phyloP scores from a whole-genome alignment of 805 yeast species.

The Candida boidinii region DNA sequence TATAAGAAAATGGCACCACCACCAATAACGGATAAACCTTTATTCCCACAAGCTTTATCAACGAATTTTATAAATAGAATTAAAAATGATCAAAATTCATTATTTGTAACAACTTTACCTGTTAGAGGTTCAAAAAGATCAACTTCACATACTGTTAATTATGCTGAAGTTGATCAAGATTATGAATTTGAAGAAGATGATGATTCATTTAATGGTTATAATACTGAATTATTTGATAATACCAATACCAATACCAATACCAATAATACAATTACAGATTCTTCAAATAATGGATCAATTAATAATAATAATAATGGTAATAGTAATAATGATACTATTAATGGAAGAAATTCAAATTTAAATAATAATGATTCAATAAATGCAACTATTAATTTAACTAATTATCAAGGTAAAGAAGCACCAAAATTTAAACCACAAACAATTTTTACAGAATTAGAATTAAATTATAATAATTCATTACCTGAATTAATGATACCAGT shows the following conservation, averaged over 20 bases:
- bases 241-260: slow-evolving; percentile 3
- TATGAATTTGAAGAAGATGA: slow-evolving; percentile 17
- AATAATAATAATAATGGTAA: not conserved
- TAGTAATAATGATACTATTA: not conserved
- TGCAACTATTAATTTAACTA: slow-evolving; percentile 15
- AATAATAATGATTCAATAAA: slow-evolving; percentile 5
- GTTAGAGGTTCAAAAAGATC: slow-evolving; percentile 70
- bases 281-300: slow-evolving; percentile 1
- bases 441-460: slow-evolving; percentile 24
- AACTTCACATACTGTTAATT: slow-evolving; percentile 57
- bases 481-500: slow-evolving; percentile 55
- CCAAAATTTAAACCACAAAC: slow-evolving; percentile 27
- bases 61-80: slow-evolving; percentile 69
- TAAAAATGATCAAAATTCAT: slow-evolving; percentile 63
- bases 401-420: slow-evolving; percentile 31
- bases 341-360: slow-evolving; percentile 5
- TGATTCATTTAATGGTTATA: slow-evolving; percentile 32
- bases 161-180: slow-evolving; percentile 75
- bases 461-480: slow-evolving; percentile 24
- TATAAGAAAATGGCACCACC: slow-evolving; percentile 1
- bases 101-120: slow-evolving; percentile 65
- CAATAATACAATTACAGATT: slow-evolving; percentile 6
- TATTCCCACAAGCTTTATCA: slow-evolving; percentile 69
- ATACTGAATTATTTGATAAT: slow-evolving; percentile 31
- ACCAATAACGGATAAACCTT: slow-evolving; percentile 17